A percentile compares a stretch with the other conserved stretches of the same genome.
These are phyloP conservation scores for Neospermospora avenae DNA, from an alignment of 2,329 filamentous ascomycete genomes.

Conservation along the genomic window DNA sequence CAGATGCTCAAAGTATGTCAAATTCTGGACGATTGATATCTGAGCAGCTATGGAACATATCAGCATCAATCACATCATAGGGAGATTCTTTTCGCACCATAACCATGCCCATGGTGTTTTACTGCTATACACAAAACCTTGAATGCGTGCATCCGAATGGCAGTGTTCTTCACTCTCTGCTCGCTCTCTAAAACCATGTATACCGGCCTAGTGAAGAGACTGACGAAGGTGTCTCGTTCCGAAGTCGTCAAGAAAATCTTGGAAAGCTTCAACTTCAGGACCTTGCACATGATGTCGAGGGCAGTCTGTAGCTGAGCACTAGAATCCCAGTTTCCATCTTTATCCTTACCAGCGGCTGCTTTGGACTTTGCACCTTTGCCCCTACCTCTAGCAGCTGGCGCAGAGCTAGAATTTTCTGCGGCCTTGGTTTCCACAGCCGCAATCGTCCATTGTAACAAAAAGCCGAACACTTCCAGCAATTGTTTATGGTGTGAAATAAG, in stretches of 20 bases:
- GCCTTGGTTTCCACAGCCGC: conserved; percentile 92
- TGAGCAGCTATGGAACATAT: conserved; percentile 68
- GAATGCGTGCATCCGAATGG: conserved; percentile 94
- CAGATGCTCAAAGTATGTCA: conserved; percentile 98
- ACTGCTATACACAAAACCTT: conserved; percentile 95
- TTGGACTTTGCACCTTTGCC: conserved; percentile 75
- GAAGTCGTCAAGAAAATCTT: conserved; percentile 96
- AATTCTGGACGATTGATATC: conserved; percentile 94
- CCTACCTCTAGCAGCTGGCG: conserved; percentile 67
- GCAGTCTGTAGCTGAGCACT: conserved; percentile 82
- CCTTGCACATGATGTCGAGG: conserved; percentile 92
- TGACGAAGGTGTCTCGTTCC: conserved; percentile 91
- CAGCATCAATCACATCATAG: conserved; percentile 23
- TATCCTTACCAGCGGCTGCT: conserved; percentile 50
- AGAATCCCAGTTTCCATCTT: conserved; percentile 84
- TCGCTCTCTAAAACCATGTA: conserved; percentile 95
- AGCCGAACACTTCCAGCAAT: conserved; percentile 89
- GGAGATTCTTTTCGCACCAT: conserved; percentile 56
- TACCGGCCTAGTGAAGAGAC: conserved; percentile 85
- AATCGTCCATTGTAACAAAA: conserved; percentile 91
- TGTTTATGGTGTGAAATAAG: conserved; percentile 83
- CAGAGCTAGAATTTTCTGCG: conserved; percentile 77
- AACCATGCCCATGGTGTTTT: conserved; percentile 96
- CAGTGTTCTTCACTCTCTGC: conserved; percentile 80
- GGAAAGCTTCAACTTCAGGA: conserved; percentile 85